Evolutionary conservation across 208 protist species (phyloP), one percentile per base, ranked within the genome.

Genomic region (Herpetomonas tarakana): DNA sequence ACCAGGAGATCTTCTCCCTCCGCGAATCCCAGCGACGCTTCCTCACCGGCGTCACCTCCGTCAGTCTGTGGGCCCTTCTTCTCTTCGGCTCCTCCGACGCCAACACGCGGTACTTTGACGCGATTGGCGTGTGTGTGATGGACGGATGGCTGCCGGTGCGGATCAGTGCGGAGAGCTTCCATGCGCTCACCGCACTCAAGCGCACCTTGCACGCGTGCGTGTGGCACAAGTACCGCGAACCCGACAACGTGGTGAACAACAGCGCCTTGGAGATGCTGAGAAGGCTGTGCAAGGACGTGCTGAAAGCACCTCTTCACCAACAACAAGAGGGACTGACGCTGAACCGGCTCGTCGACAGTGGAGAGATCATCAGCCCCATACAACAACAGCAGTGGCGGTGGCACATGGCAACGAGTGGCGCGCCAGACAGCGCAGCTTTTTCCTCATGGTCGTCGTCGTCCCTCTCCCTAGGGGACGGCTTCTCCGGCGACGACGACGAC

Each of bases 21-120:
- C 58, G 62, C 27, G 85, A 94, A 51, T 58, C 73, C 0, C 59
- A 69, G 0, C 59, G 73, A 41, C 62, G 81, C 52, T 92, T 92
- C 54, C 74, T 95, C 16, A 88, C 82, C n/a, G 76, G 72, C 45
- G 74, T 95, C 6, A 82, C 82, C 11, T 70, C 77, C 27, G 70
- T 93, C 28, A 89, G 77, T 30, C 50, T 93, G 14, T 96, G 86
- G 86, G 81, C 84, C 0, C 57, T 96, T 58, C 71, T 96, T 30
- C 78, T 96, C 21, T 92, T 96, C 62, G 90, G 86, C 2, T 80
- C 76, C 11, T 70, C 74, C 3, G 81, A 90, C 27, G 79, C 79
- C 18, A 72, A 80, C 22, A 72, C 81, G 27, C 38, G 53, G 38
- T 92, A 90, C 57, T 64, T 81, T 30, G 46, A 29, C 4, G 38